phyloP scores from a whole-genome alignment of 495 filamentous ascomycete species.

The Xylaria telfairii region DNA sequence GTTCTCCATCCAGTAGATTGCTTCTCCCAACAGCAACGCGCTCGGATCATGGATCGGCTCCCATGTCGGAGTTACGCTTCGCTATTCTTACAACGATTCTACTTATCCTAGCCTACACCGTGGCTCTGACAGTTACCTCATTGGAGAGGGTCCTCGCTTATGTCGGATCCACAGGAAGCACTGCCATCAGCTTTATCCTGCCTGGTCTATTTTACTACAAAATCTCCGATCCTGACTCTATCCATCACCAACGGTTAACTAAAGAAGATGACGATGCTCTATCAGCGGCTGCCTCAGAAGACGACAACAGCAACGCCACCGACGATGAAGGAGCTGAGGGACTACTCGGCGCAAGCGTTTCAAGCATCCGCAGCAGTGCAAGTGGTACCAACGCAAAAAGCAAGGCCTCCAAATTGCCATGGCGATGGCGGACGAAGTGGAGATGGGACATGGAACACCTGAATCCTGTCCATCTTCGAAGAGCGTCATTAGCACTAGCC shows the following conservation, averaged over 20 bases:
- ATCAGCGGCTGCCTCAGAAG: conserved; percentile 51
- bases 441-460: conserved; percentile 58
- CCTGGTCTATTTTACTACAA: conserved; percentile 98
- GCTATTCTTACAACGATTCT: conserved; percentile 87
- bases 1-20: conserved; percentile 48
- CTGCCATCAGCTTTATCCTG: conserved; percentile 93
- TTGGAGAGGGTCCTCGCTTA: conserved; percentile 92
- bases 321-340: conserved; percentile 36
- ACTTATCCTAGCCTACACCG: conserved; percentile 80
- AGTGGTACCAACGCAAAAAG: conserved; percentile 37
- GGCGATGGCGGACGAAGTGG: conserved; percentile 48
- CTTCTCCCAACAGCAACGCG: conserved; percentile 47
- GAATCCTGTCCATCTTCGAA: conserved; percentile 65
- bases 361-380: conserved; percentile 51
- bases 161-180: conserved; percentile 92
- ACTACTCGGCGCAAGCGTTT: conserved; percentile 54
- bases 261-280: conserved; percentile 85
- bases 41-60: conserved; percentile 47
- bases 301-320: conserved; percentile 49
- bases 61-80: conserved; percentile 87
- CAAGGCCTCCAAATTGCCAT: conserved; percentile 33
- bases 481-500: conserved; percentile 74
- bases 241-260: conserved; percentile 79
- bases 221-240: conserved; percentile 84
- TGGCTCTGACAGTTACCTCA: conserved; percentile 88